Evolutionary conservation across 1,284 basidiomycete genomes (phyloP).

Genomic region (Trichosporon sp.): DNA sequence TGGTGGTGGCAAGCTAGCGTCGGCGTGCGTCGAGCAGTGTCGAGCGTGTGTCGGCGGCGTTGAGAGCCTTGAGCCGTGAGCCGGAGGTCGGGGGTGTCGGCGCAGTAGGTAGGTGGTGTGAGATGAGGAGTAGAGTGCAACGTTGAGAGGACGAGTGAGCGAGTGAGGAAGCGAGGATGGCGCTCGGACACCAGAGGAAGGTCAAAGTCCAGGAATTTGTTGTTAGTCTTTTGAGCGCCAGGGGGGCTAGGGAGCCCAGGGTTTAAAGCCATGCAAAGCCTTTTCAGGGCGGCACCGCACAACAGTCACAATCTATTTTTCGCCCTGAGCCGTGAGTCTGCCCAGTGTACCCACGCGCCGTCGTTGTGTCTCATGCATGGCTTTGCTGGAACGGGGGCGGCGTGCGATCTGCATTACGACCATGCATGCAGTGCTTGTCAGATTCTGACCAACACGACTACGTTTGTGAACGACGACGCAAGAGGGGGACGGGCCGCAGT

Average conservation of each 20-base stretch:
- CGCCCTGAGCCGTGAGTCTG: neutral
- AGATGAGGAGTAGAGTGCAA: neutral
- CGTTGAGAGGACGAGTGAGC: neutral
- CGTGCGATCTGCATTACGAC: neutral
- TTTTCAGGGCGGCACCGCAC: neutral
- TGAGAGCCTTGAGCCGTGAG: neutral
- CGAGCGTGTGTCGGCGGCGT: neutral
- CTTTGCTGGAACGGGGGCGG: neutral
- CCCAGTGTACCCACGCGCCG: too few relatives aligned
- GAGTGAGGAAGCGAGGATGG: neutral
- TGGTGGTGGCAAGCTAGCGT: neutral
- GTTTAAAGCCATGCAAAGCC: too few relatives aligned
- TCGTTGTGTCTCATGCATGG: neutral
- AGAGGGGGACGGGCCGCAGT: neutral
- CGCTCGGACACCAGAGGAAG: too few relatives aligned
- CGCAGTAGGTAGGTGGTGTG: neutral
- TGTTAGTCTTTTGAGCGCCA: neutral
- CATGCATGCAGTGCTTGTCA: neutral
- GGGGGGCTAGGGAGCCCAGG: neutral
- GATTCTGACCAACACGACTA: too few relatives aligned
- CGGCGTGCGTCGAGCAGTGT: neutral
- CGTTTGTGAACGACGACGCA: too few relatives aligned
- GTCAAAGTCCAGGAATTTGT: neutral
- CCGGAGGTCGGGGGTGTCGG: neutral
- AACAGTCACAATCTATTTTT: conserved; percentile 1